Conservation (phyloP, 768 basidiomycete genomes). For the Rhodotorula toruloides region DNA sequence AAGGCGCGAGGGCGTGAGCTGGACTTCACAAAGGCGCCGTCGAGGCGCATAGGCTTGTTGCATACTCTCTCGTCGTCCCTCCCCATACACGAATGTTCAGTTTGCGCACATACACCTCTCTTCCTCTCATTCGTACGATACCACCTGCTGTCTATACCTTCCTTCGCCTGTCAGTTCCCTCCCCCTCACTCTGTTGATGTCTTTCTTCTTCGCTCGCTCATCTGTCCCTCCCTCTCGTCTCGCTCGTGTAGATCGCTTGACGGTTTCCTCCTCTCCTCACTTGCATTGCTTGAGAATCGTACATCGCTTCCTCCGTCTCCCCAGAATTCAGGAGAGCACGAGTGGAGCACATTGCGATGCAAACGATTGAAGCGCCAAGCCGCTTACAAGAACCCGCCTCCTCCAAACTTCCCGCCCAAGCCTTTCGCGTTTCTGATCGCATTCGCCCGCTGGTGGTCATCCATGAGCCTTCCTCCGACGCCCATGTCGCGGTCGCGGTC, state of each 20-base stretch:
- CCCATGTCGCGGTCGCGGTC: conserved; percentile 88
- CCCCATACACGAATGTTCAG: too few relatives aligned
- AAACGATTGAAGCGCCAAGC: not conserved
- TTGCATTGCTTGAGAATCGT: too few relatives aligned
- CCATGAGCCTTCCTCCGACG: conserved; percentile 79
- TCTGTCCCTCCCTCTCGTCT: not conserved
- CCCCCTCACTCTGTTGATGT: not conserved
- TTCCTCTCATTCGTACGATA: too few relatives aligned
- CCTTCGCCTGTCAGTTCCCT: not conserved
- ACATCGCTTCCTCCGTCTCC: too few relatives aligned
- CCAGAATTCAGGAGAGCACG: too few relatives aligned
- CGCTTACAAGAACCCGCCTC: not conserved
- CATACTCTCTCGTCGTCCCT: too few relatives aligned
- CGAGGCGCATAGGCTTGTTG: too few relatives aligned
- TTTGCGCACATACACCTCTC: too few relatives aligned
- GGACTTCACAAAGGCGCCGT: not conserved
- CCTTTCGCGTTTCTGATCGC: conserved; percentile 54
- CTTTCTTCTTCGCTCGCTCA: not conserved
- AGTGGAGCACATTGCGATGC: not conserved
- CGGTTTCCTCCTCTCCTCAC: not conserved
- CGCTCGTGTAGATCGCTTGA: too few relatives aligned
- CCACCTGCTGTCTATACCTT: not conserved
- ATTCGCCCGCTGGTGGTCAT: conserved; percentile 70
- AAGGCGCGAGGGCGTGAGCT: not conserved
- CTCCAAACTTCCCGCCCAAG: conserved; percentile 34